Conservation (phyloP, 2,329 filamentous ascomycete species). For the Cyclaneusma minus region DNA sequence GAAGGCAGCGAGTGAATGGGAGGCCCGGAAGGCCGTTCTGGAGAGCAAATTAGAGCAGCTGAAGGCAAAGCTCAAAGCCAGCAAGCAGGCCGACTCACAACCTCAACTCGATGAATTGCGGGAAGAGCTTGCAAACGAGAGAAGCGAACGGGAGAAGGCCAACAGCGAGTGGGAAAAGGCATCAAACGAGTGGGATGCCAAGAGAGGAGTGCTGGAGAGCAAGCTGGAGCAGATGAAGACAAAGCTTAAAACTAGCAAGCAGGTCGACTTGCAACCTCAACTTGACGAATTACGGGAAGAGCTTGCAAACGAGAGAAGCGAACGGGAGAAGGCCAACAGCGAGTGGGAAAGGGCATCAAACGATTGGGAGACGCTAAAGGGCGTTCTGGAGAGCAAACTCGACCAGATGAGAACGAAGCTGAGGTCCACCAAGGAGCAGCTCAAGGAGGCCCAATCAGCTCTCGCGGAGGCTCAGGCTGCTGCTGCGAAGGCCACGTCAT, state of each 20-base stretch:
- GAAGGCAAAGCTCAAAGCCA: slow-evolving; percentile 42
- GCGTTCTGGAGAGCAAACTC: slow-evolving; percentile 54
- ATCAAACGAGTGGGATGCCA: slow-evolving; percentile 42
- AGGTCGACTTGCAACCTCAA: no score
- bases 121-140: not conserved
- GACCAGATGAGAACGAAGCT: slow-evolving; percentile 33
- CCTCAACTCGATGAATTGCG: no score
- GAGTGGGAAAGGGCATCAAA: slow-evolving; percentile 36
- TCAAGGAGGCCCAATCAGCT: slow-evolving; percentile 47
- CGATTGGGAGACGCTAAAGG: slow-evolving; percentile 45
- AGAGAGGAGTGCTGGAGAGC: slow-evolving; percentile 50
- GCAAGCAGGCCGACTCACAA: no score
- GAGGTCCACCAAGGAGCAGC: slow-evolving; percentile 51
- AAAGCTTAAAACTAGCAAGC: no score
- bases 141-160: not conserved
- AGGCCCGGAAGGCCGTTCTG: slow-evolving; percentile 43
- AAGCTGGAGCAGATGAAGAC: slow-evolving; percentile 40
- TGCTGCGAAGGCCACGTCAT: slow-evolving; percentile 8
- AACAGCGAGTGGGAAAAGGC: slow-evolving; percentile 37
- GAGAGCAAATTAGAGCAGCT: slow-evolving; percentile 55
- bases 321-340: not conserved
- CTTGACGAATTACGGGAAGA: no score
- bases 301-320: not conserved
- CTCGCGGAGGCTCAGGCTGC: slow-evolving; percentile 23
- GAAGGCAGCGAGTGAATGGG: slow-evolving; percentile 40